phyloP scores from a whole-genome alignment of 257 asterid species.

The Solanum ossicruentum region DNA sequence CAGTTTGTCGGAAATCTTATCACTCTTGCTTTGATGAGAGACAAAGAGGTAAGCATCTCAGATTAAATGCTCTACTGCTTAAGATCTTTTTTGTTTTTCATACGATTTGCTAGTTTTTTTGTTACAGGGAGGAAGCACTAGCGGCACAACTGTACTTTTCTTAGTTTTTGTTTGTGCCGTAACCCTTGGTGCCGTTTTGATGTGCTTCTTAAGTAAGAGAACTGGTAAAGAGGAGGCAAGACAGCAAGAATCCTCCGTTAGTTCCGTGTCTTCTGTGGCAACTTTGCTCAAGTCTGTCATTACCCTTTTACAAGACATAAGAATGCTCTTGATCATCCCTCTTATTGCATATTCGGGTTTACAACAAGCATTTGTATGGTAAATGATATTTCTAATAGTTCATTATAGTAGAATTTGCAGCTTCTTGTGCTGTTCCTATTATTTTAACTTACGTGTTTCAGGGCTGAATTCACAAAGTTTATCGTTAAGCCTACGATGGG shows the following conservation, averaged over 20 bases:
- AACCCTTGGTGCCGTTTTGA: conserved; percentile 67
- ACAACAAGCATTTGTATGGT: conserved; percentile 96
- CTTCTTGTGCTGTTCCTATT: neutral
- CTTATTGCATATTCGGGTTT: conserved; percentile 88
- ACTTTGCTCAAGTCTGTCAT: conserved; percentile 41
- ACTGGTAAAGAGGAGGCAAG: conserved; percentile 43
- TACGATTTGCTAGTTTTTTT: neutral
- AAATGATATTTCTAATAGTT: conserved; percentile 1
- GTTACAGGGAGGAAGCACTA: conserved; percentile 72
- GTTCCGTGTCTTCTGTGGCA: conserved; percentile 42
- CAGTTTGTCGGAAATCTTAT: conserved; percentile 92
- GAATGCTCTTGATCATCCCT: conserved; percentile 79
- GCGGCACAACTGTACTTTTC: conserved; percentile 72
- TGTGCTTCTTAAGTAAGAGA: conserved; percentile 80
- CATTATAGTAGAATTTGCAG: neutral
- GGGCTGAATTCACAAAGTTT: conserved; percentile 94
- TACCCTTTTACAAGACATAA: conserved; percentile 45
- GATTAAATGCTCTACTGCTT: neutral
- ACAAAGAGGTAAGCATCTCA: conserved; percentile 44
- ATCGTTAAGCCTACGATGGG: conserved; percentile 76
- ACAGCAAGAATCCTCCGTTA: conserved; percentile 23
- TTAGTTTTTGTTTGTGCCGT: conserved; percentile 62
- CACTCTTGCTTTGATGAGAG: conserved; percentile 62
- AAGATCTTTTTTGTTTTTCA: neutral
- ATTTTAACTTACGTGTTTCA: conserved; percentile 3